phyloP scores from a whole-genome alignment of 257 asterid species.

The Verbascum thapsus region DNA sequence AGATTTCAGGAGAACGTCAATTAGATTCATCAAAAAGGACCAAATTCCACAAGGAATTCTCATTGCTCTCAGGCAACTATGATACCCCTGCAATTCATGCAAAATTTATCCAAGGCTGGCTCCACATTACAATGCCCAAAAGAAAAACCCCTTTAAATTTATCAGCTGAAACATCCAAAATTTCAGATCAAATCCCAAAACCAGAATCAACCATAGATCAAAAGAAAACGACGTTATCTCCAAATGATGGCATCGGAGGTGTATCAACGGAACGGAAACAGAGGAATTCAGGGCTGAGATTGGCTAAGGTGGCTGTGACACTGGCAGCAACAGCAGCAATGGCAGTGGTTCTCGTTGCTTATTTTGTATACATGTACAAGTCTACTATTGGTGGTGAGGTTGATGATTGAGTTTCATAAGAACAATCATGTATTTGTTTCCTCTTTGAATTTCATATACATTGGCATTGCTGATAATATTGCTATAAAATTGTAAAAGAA shows the following conservation, averaged over 20 bases:
- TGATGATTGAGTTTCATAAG: constrained; percentile 6
- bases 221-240: neutral
- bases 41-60: constrained; percentile 54
- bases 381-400: constrained; percentile 30
- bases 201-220: neutral
- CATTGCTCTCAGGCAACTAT: constrained; percentile 35
- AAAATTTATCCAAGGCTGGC: constrained; percentile 40
- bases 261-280: constrained; percentile 1
- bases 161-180: neutral
- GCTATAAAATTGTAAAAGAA: too few species aligned
- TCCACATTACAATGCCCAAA: constrained; percentile 55
- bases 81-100: constrained; percentile 48
- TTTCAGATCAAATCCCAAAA: constrained; percentile 23
- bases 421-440: too few species aligned
- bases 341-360: constrained; percentile 42
- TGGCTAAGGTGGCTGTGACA: constrained; percentile 35
- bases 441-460: too few species aligned
- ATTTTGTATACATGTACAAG: constrained; percentile 47
- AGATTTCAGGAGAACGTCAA: constrained; percentile 59
- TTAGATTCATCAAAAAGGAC: constrained; percentile 24
- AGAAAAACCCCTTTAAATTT: neutral
- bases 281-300: neutral
- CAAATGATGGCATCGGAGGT: too few species aligned
- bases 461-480: too few species aligned
- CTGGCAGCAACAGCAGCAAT: constrained; percentile 35